These are phyloP conservation scores for Populus trichocarpa DNA, from an alignment of 441 rosid genomes.

Conservation along the genomic window DNA sequence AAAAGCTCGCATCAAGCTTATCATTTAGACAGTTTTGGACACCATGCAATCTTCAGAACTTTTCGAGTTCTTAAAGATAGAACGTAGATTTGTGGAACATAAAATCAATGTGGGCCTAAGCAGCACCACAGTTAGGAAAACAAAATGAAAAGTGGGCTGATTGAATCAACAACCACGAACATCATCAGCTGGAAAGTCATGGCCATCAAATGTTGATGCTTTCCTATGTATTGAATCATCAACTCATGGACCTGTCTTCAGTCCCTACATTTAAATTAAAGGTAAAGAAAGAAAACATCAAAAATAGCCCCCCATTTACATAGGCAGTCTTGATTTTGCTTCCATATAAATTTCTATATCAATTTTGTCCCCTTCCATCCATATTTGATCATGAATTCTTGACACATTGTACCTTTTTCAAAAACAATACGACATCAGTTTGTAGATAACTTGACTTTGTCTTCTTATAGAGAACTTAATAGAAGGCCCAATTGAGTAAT, in stretches of 20 bases:
- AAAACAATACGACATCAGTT: too few relatives aligned
- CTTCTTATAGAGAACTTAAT: not conserved
- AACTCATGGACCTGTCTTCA: not conserved
- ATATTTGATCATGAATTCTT: not conserved
- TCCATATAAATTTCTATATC: too few relatives aligned
- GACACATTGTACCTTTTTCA: not conserved
- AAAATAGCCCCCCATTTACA: not conserved
- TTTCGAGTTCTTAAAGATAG: not conserved
- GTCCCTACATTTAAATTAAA: conserved; percentile 6
- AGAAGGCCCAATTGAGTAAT: not conserved
- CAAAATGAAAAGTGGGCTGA: not conserved
- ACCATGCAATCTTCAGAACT: not conserved
- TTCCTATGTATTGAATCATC: not conserved
- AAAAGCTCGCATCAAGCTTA: not conserved
- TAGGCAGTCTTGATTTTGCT: not conserved
- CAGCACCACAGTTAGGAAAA: not conserved
- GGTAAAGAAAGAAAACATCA: not conserved
- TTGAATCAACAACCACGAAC: not conserved
- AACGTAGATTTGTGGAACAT: not conserved
- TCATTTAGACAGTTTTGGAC: not conserved
- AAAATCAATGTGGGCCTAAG: conserved; percentile 5
- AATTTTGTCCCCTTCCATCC: not conserved
- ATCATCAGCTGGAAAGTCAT: not conserved
- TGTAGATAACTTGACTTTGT: not conserved
- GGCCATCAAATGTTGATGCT: not conserved